Evolutionary conservation across 805 yeast species (phyloP).

Genomic region (Millerago galiae): DNA sequence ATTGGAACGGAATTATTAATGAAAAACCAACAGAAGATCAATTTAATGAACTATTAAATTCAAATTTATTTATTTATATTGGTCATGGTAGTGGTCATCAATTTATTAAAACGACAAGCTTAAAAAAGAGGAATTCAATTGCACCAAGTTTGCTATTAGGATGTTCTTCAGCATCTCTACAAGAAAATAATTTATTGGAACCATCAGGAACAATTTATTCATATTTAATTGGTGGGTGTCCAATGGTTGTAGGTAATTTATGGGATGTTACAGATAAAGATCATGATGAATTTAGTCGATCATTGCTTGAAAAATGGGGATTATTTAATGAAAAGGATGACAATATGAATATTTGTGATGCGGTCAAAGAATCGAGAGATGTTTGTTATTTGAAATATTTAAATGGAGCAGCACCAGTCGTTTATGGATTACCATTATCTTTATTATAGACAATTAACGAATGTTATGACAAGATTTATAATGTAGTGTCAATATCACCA

Average conservation of each 20-base stretch:
- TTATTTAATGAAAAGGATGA: conserved; percentile 28
- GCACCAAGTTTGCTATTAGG: conserved; percentile 75
- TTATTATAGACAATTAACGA: conserved; percentile 1
- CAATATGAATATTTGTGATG: conserved; percentile 38
- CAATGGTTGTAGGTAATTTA: conserved; percentile 74
- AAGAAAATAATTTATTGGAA: conserved; percentile 51
- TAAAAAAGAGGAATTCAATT: conserved; percentile 37
- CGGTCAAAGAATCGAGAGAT: conserved; percentile 57
- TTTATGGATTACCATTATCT: conserved; percentile 76
- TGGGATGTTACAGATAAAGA: conserved; percentile 99
- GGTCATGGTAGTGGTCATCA: conserved; percentile 99
- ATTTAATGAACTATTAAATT: conserved; percentile 37
- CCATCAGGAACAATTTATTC: conserved; percentile 73
- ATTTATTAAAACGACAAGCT: conserved; percentile 49
- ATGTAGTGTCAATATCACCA: no score
- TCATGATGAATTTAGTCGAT: conserved; percentile 68
- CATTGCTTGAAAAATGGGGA: conserved; percentile 64
- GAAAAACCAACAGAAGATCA: conserved; percentile 50
- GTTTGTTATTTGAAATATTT: conserved; percentile 64
- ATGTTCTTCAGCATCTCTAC: conserved; percentile 78
- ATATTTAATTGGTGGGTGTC: conserved; percentile 75
- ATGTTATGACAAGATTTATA: no score
- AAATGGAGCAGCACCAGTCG: conserved; percentile 90
- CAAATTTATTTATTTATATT: conserved; percentile 61
- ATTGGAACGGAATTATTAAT: conserved; percentile 53